A percentile compares a stretch with the other conserved stretches of the same genome.
phyloP scores from a whole-genome alignment of 768 basidiomycete species.

The Paxillus ammoniavirescens region DNA sequence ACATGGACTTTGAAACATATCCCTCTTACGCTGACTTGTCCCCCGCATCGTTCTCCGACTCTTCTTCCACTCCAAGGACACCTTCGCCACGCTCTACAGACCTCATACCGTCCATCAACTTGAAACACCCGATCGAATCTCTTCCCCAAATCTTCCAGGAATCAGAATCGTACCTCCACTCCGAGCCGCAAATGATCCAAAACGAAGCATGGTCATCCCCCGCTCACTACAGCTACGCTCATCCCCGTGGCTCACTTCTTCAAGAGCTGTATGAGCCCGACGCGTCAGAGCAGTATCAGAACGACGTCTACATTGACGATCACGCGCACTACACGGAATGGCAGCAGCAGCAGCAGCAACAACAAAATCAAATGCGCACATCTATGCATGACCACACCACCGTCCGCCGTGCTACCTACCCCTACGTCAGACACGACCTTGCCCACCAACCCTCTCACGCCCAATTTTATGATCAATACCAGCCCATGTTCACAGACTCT shows the following conservation, averaged over 20 bases:
- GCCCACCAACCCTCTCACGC: slow-evolving; percentile 42
- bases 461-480: slow-evolving; percentile 32
- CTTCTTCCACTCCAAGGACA: slow-evolving; percentile 66
- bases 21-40: slow-evolving; percentile 29
- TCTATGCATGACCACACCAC: slow-evolving; percentile 42
- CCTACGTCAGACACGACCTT: slow-evolving; percentile 73
- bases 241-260: slow-evolving; percentile 55
- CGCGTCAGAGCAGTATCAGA: slow-evolving; percentile 38
- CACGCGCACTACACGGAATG: slow-evolving; percentile 34
- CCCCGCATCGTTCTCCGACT: slow-evolving; percentile 55
- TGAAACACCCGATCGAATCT: slow-evolving; percentile 45
- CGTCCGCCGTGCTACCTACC: slow-evolving; percentile 69
- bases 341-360: slow-evolving; percentile 31
- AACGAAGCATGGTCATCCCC: slow-evolving; percentile 40
- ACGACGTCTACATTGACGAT: slow-evolving; percentile 35
- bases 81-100: slow-evolving; percentile 59
- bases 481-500: slow-evolving; percentile 41
- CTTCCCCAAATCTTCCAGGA: slow-evolving; percentile 52
- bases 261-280: slow-evolving; percentile 72
- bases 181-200: slow-evolving; percentile 36
- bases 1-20: slow-evolving; percentile 62
- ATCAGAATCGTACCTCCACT: slow-evolving; percentile 29
- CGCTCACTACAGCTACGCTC: slow-evolving; percentile 30
- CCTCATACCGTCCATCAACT: slow-evolving; percentile 32
- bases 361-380: slow-evolving; percentile 19